Base-by-base conservation (phyloP, 140 eudicot genomes). In the Ambrosia hybrid region DNA sequence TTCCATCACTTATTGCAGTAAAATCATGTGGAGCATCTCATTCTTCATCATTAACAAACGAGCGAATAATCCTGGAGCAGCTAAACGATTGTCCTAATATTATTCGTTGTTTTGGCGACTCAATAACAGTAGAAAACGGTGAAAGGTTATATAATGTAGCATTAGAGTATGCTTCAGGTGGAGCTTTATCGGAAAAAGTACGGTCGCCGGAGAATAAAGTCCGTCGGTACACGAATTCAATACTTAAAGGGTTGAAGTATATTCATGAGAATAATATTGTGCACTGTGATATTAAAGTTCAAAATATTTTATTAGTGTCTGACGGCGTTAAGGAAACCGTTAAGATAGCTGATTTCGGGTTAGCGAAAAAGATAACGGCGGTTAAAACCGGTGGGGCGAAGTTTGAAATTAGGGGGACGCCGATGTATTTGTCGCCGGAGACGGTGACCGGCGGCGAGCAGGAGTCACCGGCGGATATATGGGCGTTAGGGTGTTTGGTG, bases 381-480 rank as follows among this genome's bases (percentile, higher is more conserved):
- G 72, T 73, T 12, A 66, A 10, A 39, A 38, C 46, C 16, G 45
- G 9, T 30, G 34, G 34, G 34, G 34, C 2, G 9, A 83, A 80
- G 73, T 77, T 68, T 49, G 91, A 88, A 52, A 73, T 94, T 9
- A 83, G 97, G 58, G 99, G 99, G 6, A 88, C 97, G 26, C 97
- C 99, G 30, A 34, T 91, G 83, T 94, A 88, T 46, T 81, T 94
- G 99, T 82, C 99, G 73, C 99, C 99, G 83, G 99, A 94, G 78
- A 80, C 86, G 62, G 95, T 88, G 2, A 76, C 74, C 79, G 76
- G 77, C 43, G 95, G 95, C 0, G 92, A 86, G 39, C 88, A 80
- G 56, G 97, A 78, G 11, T 2, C 88, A 3, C 83, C 96, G 55
- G 87, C 99, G 2, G 99, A 94, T 43, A 73, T 94, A 0, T 94